These are phyloP conservation scores for Lachancea waltii DNA, from an alignment of 805 yeast species.

Conservation along the genomic window DNA sequence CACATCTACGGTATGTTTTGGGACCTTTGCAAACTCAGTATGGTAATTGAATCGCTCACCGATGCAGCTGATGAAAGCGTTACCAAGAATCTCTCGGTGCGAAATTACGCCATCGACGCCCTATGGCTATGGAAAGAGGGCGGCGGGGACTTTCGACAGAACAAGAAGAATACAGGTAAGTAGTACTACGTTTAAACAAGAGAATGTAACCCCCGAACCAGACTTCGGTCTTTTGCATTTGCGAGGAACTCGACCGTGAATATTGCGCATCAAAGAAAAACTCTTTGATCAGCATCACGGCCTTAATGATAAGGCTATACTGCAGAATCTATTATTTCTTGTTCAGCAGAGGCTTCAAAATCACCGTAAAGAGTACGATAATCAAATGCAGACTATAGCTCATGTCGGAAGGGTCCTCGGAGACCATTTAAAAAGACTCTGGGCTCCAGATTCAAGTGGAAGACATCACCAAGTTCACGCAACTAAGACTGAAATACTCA, in stretches of 20 bases:
- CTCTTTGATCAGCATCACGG: constrained; percentile 2
- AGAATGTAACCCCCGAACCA: constrained; percentile 4
- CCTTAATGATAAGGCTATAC: neutral
- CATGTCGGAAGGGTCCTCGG: neutral
- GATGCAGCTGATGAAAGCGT: constrained; percentile 61
- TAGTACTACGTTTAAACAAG: neutral
- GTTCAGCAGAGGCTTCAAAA: too few relatives aligned
- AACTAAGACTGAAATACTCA: neutral
- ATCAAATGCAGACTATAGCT: neutral
- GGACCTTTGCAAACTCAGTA: constrained; percentile 59
- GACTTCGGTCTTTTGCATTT: constrained; percentile 1
- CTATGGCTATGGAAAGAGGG: constrained; percentile 77
- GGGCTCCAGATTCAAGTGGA: neutral
- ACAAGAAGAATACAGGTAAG: constrained; percentile 1
- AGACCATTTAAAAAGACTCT: neutral
- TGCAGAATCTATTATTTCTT: too few relatives aligned
- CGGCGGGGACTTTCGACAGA: constrained; percentile 33
- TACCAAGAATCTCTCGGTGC: constrained; percentile 63
- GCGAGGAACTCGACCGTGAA: neutral
- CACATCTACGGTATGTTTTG: constrained; percentile 47
- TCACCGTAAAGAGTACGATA: too few relatives aligned
- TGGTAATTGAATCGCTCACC: constrained; percentile 58
- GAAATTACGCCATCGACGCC: constrained; percentile 82
- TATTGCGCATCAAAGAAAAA: constrained; percentile 1
- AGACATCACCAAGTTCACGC: neutral